phyloP scores from a whole-genome alignment of 257 asterid species.

The Fraxinus americana region DNA sequence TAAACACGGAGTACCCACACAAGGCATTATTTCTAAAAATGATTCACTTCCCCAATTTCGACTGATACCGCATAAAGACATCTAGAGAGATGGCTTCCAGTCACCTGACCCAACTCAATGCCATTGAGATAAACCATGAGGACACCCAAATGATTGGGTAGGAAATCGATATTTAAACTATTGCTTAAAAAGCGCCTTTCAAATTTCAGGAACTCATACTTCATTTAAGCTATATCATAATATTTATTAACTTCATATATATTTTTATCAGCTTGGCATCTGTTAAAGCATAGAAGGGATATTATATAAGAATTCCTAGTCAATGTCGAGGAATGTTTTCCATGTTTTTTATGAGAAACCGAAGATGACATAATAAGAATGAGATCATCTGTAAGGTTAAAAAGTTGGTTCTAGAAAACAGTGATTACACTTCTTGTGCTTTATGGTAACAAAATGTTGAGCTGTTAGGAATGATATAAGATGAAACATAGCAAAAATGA shows the following conservation, averaged over 20 bases:
- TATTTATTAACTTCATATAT: too few relatives aligned
- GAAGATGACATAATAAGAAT: background rate
- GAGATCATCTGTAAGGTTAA: background rate
- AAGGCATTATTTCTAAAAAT: too few relatives aligned
- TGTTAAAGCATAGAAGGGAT: too few relatives aligned
- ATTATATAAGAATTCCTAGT: background rate
- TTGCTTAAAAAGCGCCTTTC: background rate
- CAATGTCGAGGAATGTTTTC: background rate
- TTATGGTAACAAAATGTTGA: background rate
- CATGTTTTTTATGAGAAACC: background rate
- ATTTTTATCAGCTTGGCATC: too few relatives aligned
- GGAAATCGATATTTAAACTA: background rate
- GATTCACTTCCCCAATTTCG: too few relatives aligned
- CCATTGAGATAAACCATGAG: background rate
- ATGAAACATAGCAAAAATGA: background rate
- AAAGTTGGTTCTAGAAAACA: background rate
- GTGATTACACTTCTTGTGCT: background rate
- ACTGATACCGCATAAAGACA: background rate
- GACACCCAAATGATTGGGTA: background rate
- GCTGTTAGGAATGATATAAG: background rate
- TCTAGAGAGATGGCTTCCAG: background rate
- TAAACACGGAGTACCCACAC: too few relatives aligned
- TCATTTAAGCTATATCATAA: background rate
- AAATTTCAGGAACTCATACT: background rate
- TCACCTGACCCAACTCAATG: background rate